phyloP scores from a whole-genome alignment of 805 yeast genomes.

The Peterozyma xylosa region DNA sequence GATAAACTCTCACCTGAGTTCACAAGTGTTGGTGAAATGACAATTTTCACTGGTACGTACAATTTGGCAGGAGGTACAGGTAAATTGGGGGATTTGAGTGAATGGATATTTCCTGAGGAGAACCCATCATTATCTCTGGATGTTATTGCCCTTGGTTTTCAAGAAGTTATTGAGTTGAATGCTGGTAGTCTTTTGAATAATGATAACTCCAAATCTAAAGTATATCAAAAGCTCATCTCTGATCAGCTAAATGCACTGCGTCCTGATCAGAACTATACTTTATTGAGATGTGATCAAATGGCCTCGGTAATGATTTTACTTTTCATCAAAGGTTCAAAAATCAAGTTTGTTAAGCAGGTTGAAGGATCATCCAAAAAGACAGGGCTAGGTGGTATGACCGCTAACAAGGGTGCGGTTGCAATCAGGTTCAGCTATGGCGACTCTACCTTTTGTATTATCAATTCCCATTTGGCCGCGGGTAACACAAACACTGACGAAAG shows the following conservation, averaged over 20 bases:
- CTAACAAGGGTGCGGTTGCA: constrained; percentile 52
- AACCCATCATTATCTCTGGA: constrained; percentile 54
- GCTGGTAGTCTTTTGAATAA: constrained; percentile 87
- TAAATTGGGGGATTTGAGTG: constrained; percentile 47
- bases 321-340: constrained; percentile 46
- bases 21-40: constrained; percentile 52
- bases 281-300: constrained; percentile 69
- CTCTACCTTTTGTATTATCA: constrained; percentile 68
- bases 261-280: constrained; percentile 36
- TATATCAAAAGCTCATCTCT: constrained; percentile 71
- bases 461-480: constrained; percentile 93
- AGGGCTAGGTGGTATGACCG: constrained; percentile 88
- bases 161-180: constrained; percentile 88
- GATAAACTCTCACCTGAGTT: constrained; percentile 40
- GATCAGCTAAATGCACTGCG: constrained; percentile 44
- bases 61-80: constrained; percentile 70
- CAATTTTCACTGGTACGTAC: constrained; percentile 75
- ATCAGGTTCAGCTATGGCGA: constrained; percentile 44
- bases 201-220: constrained; percentile 66
- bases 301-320: constrained; percentile 59
- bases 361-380: constrained; percentile 79
- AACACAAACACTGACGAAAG: constrained; percentile 73
- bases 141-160: constrained; percentile 82
- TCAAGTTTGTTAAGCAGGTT: constrained; percentile 60
- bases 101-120: constrained; percentile 77